These are phyloP conservation scores for Hippophae tibetana DNA, from an alignment of 306 rosid genomes.

Conservation along the genomic window DNA sequence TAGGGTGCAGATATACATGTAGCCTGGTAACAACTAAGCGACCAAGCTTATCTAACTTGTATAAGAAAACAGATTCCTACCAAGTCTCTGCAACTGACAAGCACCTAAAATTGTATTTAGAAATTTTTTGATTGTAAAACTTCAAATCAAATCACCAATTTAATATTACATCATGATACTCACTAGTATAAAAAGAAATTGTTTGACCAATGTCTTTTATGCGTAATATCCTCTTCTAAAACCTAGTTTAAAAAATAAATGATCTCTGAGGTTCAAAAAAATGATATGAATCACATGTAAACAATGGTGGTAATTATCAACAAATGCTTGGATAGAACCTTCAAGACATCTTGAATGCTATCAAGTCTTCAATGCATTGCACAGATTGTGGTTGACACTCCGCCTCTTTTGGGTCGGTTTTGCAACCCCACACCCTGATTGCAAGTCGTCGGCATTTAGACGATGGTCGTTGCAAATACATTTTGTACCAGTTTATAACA, in stretches of 20 bases:
- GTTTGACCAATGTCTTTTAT: too few species aligned
- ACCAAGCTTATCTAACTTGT: too few species aligned
- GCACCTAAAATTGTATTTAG: too few species aligned
- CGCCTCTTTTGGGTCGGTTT: slow-evolving; percentile 47
- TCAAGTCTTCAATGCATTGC: slow-evolving; percentile 44
- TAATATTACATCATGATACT: too few species aligned
- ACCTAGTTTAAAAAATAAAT: slow-evolving; percentile 8
- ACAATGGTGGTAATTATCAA: slow-evolving; percentile 17
- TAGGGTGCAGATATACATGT: too few species aligned
- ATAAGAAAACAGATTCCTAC: too few species aligned
- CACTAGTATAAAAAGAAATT: too few species aligned
- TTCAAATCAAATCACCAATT: too few species aligned
- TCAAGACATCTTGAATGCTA: slow-evolving; percentile 52
- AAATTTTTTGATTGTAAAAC: too few species aligned
- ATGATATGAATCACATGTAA: slow-evolving; percentile 3
- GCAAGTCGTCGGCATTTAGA: slow-evolving; percentile 65
- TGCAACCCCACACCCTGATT: slow-evolving; percentile 85
- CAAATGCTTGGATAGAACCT: slow-evolving; percentile 51
- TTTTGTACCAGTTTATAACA: slow-evolving; percentile 60
- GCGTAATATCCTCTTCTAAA: background rate
- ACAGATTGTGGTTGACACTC: slow-evolving; percentile 28
- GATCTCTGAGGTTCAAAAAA: background rate
- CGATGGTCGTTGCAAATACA: slow-evolving; percentile 54
- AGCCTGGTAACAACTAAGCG: too few species aligned
- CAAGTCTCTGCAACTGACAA: too few species aligned